Evolutionary conservation across 164 flowering plant genomes (phyloP).

Genomic region (Aristolochia californica): DNA sequence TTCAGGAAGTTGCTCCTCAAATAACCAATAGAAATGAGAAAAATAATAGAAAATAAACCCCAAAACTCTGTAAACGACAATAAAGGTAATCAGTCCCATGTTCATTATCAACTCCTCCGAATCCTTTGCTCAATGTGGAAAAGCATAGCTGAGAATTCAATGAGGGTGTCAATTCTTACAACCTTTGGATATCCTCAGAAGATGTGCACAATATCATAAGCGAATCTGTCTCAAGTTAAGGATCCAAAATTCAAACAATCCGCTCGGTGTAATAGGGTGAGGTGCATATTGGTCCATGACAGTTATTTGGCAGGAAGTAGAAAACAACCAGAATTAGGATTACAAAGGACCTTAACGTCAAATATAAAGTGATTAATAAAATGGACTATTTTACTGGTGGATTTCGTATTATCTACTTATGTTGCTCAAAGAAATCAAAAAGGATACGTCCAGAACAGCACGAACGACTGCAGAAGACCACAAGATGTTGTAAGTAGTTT

Average conservation of each 20-base stretch:
- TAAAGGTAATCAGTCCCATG: too few species aligned
- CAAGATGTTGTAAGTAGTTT: neutral
- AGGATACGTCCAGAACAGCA: constrained; percentile 99
- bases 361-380: neutral
- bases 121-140: too few species aligned
- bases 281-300: neutral
- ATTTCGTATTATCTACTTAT: neutral
- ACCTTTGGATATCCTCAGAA: constrained; percentile 28
- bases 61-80: too few species aligned
- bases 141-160: too few species aligned
- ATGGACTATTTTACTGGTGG: neutral
- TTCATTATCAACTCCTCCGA: too few species aligned
- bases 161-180: too few species aligned
- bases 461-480: constrained; percentile 69
- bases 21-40: too few species aligned
- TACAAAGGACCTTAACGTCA: neutral
- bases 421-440: constrained; percentile 3
- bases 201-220: constrained; percentile 77
- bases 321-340: neutral
- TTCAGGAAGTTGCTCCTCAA: too few species aligned
- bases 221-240: constrained; percentile 36
- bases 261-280: neutral
- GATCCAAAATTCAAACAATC: neutral
- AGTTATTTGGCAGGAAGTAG: neutral
- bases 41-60: too few species aligned